A percentile compares a stretch with the other conserved stretches of the same genome.
phyloP scores from a whole-genome alignment of 805 yeast species.

The Kodamaea sagamina region DNA sequence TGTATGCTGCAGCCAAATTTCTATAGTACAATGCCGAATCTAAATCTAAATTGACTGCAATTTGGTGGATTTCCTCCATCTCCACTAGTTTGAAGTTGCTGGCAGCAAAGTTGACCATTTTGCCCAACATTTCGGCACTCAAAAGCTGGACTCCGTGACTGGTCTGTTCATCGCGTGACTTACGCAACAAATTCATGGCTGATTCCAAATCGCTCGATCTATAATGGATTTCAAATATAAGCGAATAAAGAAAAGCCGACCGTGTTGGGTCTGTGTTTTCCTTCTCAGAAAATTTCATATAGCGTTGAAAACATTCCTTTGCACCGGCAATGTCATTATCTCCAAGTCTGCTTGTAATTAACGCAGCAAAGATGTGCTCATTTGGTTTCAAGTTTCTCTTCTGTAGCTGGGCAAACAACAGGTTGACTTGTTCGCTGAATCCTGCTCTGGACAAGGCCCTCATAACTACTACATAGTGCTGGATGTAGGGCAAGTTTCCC shows the following conservation, averaged over 20 bases:
- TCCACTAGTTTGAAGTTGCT: constrained; percentile 24
- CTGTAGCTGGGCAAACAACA: constrained; percentile 49
- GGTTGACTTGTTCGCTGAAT: constrained; percentile 49
- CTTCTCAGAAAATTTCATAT: constrained; percentile 20
- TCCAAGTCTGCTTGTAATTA: constrained; percentile 45
- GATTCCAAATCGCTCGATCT: constrained; percentile 26
- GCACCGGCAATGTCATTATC: constrained; percentile 39
- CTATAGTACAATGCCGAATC: constrained; percentile 29
- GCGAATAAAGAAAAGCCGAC: constrained; percentile 27
- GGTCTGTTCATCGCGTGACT: constrained; percentile 22
- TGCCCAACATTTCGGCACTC: constrained; percentile 18
- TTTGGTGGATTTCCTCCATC: constrained; percentile 17
- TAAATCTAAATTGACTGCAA: constrained; percentile 22
- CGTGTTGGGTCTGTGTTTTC: constrained; percentile 14
- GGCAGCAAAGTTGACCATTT: constrained; percentile 25
- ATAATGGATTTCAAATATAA: constrained; percentile 30
- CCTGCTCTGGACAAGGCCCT: constrained; percentile 55
- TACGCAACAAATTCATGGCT: constrained; percentile 30
- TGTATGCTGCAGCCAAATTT: constrained; percentile 30
- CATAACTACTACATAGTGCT: constrained; percentile 64
- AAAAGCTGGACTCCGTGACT: constrained; percentile 19
- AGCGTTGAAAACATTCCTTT: constrained; percentile 30
- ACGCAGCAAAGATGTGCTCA: constrained; percentile 42
- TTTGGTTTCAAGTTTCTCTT: constrained; percentile 51
- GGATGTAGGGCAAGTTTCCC: constrained; percentile 53